phyloP scores from a whole-genome alignment of 805 yeast species.

The Candida tibetensis region DNA sequence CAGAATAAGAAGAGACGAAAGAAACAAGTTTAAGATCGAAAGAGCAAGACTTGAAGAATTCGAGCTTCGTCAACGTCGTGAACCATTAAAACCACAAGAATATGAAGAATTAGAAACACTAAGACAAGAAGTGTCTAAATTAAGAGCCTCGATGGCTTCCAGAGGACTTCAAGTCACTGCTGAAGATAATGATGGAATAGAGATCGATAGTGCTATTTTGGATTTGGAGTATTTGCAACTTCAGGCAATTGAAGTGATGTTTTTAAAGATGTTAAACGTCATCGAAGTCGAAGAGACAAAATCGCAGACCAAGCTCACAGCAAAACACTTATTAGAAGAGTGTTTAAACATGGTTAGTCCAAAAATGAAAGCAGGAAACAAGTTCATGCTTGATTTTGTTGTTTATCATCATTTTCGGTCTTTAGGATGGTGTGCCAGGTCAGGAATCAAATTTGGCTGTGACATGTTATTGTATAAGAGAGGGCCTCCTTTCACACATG shows the following conservation, averaged over 20 bases:
- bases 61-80: constrained; percentile 46
- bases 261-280: constrained; percentile 33
- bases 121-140: constrained; percentile 14
- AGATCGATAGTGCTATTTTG: constrained; percentile 16
- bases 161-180: neutral
- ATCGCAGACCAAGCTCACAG: neutral
- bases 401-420: constrained; percentile 86
- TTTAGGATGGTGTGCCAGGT: constrained; percentile 89
- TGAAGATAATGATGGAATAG: neutral
- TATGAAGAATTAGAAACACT: constrained; percentile 15
- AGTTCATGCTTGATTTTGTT: constrained; percentile 56
- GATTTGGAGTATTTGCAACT: constrained; percentile 58
- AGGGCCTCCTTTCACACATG: constrained; percentile 96
- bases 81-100: constrained; percentile 20
- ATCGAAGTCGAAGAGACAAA: neutral
- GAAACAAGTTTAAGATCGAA: constrained; percentile 67
- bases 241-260: constrained; percentile 73
- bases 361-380: constrained; percentile 6
- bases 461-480: constrained; percentile 77
- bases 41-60: constrained; percentile 50
- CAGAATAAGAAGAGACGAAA: constrained; percentile 62
- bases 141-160: constrained; percentile 13
- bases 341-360: neutral
- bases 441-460: constrained; percentile 91
- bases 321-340: neutral